Percentiles rank a stretch among this genome's conserved stretches.
These are phyloP conservation scores for Globisporangium ultimum DNA, from an alignment of 352 stramenopile species.

Conservation along the genomic window DNA sequence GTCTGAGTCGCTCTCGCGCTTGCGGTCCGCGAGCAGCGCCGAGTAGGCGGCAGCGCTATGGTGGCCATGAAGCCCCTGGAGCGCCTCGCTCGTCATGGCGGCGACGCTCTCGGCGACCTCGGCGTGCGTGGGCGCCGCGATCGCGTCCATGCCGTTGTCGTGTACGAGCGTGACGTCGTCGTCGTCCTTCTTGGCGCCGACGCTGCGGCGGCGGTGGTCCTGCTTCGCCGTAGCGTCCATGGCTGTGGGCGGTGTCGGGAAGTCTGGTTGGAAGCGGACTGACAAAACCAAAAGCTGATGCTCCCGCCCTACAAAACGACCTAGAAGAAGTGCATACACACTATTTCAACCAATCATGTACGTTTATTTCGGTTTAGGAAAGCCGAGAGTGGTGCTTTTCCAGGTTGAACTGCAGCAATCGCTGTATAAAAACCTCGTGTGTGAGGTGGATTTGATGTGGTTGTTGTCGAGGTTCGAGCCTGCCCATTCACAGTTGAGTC, in stretches of 20 bases:
- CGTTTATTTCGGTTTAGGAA: no score
- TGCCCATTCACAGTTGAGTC: no score
- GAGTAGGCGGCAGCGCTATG: constrained; percentile 35
- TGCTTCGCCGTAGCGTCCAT: constrained; percentile 14
- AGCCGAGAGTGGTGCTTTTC: no score
- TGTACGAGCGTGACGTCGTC: constrained; percentile 10
- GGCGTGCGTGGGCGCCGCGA: constrained; percentile 11
- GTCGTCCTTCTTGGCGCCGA: constrained; percentile 12
- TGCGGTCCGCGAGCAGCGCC: constrained; percentile 56
- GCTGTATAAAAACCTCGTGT: no score
- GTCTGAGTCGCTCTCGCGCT: constrained; percentile 54
- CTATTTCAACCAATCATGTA: no score
- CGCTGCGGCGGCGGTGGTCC: constrained; percentile 18
- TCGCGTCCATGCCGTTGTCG: constrained; percentile 4
- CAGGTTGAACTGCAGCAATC: no score
- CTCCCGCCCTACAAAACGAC: no score
- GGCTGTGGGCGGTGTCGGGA: not conserved
- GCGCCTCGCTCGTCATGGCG: constrained; percentile 17
- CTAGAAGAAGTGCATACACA: no score
- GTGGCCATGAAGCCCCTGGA: constrained; percentile 19
- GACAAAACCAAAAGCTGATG: not conserved
- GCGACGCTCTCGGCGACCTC: constrained; percentile 18
- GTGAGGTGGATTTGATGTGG: no score
- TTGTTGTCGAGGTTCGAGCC: no score
- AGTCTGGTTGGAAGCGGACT: not conserved